Percentiles rank a stretch among this genome's conserved stretches.
Conservation (phyloP, 306 rosid species). For the Gastrolobium bilobum region DNA sequence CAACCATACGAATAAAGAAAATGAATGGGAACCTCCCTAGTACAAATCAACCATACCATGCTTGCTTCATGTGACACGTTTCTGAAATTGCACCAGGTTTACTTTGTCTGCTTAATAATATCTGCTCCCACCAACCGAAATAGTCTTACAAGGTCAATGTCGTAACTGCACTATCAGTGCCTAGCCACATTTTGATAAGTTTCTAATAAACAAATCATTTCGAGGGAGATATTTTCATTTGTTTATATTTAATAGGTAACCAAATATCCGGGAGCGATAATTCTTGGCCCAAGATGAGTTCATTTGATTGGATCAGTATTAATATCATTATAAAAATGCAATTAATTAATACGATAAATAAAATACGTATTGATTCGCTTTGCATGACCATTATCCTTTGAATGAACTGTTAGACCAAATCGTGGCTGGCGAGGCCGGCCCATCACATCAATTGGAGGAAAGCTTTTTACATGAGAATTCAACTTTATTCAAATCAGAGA, state of each 20-base stretch:
- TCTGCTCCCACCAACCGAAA: conserved; percentile 18
- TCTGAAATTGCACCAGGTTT: conserved; percentile 11
- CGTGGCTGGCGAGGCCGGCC: conserved; percentile 52
- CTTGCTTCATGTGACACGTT: conserved; percentile 44
- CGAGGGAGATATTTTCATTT: conserved; percentile 33
- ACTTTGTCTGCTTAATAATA: conserved; percentile 1
- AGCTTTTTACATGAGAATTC: conserved; percentile 40
- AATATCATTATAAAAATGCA: conserved; percentile 2
- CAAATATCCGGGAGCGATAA: conserved; percentile 43
- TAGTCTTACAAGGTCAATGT: conserved; percentile 33
- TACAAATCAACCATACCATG: neutral
- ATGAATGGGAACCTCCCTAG: conserved; percentile 19
- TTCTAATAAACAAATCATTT: neutral
- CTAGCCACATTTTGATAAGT: conserved; percentile 29
- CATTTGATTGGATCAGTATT: conserved; percentile 41
- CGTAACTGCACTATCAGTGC: conserved; percentile 13
- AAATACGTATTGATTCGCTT: conserved; percentile 32
- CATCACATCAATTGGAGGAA: conserved; percentile 50
- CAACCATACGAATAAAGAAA: conserved; percentile 33
- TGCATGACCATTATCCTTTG: conserved; percentile 45
- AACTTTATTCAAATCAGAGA: conserved; percentile 43
- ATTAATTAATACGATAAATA: conserved; percentile 10
- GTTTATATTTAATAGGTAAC: conserved; percentile 8
- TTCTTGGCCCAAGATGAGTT: neutral
- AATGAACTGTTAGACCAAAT: conserved; percentile 13